Evolutionary conservation across 257 asterid species (phyloP).

Genomic region (Avicennia marina): DNA sequence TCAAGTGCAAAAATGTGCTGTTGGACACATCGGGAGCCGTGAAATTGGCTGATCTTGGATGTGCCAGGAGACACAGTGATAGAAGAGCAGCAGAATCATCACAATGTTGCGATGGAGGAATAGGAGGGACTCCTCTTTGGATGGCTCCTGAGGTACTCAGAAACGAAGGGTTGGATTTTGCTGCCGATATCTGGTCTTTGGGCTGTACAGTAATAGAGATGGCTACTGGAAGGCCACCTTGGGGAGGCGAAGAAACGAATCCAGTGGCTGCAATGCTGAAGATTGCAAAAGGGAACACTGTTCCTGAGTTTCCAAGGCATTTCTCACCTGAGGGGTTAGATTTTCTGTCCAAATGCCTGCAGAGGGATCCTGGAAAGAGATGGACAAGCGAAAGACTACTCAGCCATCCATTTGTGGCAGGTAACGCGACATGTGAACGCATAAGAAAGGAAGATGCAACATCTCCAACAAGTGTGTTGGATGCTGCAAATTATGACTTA

Average conservation of each 20-base stretch:
- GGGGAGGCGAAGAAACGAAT: constrained; percentile 31
- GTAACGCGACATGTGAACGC: not conserved
- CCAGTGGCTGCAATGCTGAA: constrained; percentile 34
- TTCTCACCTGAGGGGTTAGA: constrained; percentile 45
- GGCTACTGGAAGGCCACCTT: constrained; percentile 55
- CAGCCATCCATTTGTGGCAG: constrained; percentile 38
- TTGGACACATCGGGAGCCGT: constrained; percentile 34
- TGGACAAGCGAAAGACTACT: constrained; percentile 39
- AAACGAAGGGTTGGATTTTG: constrained; percentile 25
- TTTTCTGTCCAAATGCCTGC: constrained; percentile 44
- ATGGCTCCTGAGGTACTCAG: constrained; percentile 65
- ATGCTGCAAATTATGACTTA: constrained; percentile 25
- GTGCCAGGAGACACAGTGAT: constrained; percentile 23
- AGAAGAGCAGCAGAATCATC: not conserved
- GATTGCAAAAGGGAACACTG: constrained; percentile 35
- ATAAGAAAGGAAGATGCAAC: not conserved
- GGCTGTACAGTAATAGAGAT: constrained; percentile 65
- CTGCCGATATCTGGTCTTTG: constrained; percentile 61
- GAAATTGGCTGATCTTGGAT: constrained; percentile 57
- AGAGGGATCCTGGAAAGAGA: constrained; percentile 36
- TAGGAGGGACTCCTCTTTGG: constrained; percentile 66
- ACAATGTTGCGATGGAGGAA: not conserved
- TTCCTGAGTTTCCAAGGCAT: constrained; percentile 39
- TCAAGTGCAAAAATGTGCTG: constrained; percentile 53
- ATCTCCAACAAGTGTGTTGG: constrained; percentile 52